Conservation (phyloP, 306 rosid genomes). For the Nissolia schottii region DNA sequence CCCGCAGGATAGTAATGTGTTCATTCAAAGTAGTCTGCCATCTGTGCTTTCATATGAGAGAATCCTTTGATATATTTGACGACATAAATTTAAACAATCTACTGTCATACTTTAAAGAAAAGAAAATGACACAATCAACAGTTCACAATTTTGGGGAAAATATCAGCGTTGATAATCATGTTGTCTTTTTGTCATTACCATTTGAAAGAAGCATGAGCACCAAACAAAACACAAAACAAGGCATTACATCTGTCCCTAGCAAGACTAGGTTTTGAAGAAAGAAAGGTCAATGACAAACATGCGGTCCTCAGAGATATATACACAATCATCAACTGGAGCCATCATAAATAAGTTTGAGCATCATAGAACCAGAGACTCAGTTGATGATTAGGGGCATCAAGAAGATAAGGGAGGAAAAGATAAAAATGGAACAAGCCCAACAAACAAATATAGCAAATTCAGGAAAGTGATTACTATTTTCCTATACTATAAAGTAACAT, state of each 20-base stretch:
- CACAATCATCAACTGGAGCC: background rate
- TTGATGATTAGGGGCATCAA: background rate
- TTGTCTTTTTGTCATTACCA: background rate
- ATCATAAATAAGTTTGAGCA: conserved; percentile 1
- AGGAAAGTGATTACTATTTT: background rate
- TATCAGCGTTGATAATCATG: background rate
- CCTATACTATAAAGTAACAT: conserved; percentile 5
- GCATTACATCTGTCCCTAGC: background rate
- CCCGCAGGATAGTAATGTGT: background rate
- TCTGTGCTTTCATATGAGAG: background rate
- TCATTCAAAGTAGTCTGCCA: background rate
- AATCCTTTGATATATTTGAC: background rate
- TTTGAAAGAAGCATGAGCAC: background rate
- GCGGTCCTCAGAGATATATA: background rate
- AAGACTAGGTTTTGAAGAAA: background rate
- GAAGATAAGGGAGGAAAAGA: background rate
- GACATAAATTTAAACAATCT: background rate
- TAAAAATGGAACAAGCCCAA: background rate
- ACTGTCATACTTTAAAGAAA: background rate
- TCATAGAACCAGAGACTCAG: background rate
- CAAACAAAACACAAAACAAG: background rate
- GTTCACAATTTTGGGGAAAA: background rate
- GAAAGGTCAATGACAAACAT: background rate
- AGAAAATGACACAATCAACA: background rate
- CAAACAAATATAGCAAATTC: background rate